These are phyloP conservation scores for Rhododendron molle DNA, from an alignment of 148 eudicot genomes.

Conservation along the genomic window DNA sequence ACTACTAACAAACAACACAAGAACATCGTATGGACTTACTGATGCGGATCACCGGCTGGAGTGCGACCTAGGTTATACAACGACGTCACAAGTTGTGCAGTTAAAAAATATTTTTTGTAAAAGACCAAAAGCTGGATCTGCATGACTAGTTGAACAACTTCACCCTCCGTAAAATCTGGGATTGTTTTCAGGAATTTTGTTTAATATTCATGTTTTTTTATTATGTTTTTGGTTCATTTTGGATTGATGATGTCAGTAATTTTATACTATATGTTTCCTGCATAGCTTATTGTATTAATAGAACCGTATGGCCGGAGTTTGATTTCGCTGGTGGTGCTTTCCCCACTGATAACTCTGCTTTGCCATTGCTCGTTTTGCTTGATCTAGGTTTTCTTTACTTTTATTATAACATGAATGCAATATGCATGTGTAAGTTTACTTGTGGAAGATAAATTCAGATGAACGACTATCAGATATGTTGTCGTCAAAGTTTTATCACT, in stretches of 20 bases:
- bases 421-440: neutral
- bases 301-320: neutral
- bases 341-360: neutral
- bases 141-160: neutral
- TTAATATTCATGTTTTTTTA: neutral
- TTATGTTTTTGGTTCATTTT: neutral
- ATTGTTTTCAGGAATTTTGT: neutral
- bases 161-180: neutral
- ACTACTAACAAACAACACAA: neutral
- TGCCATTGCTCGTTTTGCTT: neutral
- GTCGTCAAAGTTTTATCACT: neutral
- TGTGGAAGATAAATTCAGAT: neutral
- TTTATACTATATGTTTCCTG: neutral
- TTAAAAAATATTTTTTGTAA: neutral
- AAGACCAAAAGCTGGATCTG: neutral
- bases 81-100: neutral
- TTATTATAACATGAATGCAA: neutral
- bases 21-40: too few species aligned
- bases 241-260: neutral
- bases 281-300: neutral
- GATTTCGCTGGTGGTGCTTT: neutral
- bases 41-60: neutral
- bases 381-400: neutral
- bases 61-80: neutral
- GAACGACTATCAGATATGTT: neutral